phyloP scores from a whole-genome alignment of 768 basidiomycete genomes.

The Boletus pseudo-olivaceus region DNA sequence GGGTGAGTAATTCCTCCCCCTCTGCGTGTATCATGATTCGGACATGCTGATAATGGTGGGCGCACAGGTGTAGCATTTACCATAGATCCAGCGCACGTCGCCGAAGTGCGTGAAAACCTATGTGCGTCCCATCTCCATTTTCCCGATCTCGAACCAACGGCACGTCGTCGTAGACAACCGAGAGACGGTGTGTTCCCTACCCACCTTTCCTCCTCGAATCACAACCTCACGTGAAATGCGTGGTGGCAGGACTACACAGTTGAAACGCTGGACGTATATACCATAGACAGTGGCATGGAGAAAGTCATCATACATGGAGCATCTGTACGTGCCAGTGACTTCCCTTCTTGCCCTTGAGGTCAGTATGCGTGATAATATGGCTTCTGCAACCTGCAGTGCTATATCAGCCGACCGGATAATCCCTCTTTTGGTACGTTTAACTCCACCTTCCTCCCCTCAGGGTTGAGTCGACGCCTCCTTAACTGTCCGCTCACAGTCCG shows the following conservation, averaged over 20 bases:
- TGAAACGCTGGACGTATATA: constrained; percentile 72
- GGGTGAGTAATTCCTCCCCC: constrained; percentile 46
- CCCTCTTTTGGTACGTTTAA: background rate
- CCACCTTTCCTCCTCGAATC: too few relatives aligned
- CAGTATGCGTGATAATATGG: background rate
- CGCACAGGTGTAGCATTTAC: constrained; percentile 74
- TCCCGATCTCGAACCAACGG: background rate
- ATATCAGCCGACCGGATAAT: constrained; percentile 78
- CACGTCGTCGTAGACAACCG: constrained; percentile 54
- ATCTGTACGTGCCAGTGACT: background rate
- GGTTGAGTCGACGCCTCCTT: background rate
- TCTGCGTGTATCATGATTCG: background rate
- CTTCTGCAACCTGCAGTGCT: constrained; percentile 50
- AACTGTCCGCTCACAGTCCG: constrained; percentile 53
- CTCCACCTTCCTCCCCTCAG: background rate
- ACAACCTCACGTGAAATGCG: background rate
- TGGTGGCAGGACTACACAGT: constrained; percentile 73
- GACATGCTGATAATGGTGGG: background rate
- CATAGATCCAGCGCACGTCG: constrained; percentile 72
- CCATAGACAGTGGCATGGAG: constrained; percentile 48
- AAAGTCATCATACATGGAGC: constrained; percentile 46
- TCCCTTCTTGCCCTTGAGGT: background rate
- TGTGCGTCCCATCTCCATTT: constrained; percentile 41
- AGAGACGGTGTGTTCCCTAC: constrained; percentile 57
- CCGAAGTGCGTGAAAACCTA: constrained; percentile 77